A percentile compares a stretch with the other conserved stretches of the same genome.
Evolutionary conservation across 1,139 yeast genomes (phyloP).

Genomic region (Geotrichum europaeum): DNA sequence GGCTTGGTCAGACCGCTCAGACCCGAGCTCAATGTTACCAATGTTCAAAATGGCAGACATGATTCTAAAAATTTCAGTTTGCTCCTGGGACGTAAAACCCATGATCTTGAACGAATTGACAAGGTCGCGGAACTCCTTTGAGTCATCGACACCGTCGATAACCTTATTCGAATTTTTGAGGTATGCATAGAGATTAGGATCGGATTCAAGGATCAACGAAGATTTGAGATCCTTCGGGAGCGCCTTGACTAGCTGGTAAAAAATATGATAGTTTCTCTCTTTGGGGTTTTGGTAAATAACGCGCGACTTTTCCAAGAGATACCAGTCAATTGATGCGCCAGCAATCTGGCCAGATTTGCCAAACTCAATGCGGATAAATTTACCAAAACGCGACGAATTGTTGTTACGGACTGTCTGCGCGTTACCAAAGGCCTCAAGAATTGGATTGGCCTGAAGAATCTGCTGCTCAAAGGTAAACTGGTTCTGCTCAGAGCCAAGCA

Average conservation of each 20-base stretch:
- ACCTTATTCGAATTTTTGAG: constrained; percentile 49
- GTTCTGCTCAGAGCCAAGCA: not conserved
- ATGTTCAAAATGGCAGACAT: constrained; percentile 76
- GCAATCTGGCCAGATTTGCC: constrained; percentile 56
- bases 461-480: constrained; percentile 61
- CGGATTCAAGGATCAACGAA: constrained; percentile 45
- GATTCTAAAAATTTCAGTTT: constrained; percentile 54
- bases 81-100: constrained; percentile 58
- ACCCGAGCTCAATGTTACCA: constrained; percentile 75
- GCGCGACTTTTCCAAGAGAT: constrained; percentile 85
- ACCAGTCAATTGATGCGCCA: constrained; percentile 95
- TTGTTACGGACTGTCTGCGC: constrained; percentile 93
- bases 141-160: constrained; percentile 71
- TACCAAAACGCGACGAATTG: constrained; percentile 95
- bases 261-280: constrained; percentile 89
- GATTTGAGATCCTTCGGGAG: constrained; percentile 46
- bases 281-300: constrained; percentile 70
- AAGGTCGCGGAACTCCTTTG: constrained; percentile 55
- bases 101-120: constrained; percentile 64
- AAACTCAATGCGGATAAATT: constrained; percentile 85
- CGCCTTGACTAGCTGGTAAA: constrained; percentile 79
- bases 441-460: constrained; percentile 90
- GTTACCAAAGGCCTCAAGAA: constrained; percentile 93
- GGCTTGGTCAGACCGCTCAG: constrained; percentile 72
- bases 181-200: constrained; percentile 48